Evolutionary conservation across 2,329 filamentous ascomycete genomes (phyloP).

Genomic region (Venturia effusa): DNA sequence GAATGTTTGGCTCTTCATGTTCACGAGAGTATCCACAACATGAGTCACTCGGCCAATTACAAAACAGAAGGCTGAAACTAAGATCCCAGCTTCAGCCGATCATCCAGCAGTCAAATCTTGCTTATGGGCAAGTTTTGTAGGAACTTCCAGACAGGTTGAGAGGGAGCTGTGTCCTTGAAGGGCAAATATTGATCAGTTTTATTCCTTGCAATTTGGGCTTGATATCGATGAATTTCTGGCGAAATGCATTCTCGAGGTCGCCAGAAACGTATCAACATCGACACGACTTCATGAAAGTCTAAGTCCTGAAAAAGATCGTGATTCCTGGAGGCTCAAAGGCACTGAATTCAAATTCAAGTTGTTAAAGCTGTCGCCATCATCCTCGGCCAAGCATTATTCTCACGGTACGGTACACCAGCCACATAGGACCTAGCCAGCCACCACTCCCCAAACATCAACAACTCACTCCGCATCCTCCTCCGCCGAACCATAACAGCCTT

Average conservation of each 20-base stretch:
- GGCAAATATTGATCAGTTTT: too few species aligned
- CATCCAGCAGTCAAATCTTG: background rate
- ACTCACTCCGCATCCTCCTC: background rate
- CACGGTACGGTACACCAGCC: background rate
- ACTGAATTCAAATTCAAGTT: too few species aligned
- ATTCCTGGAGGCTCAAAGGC: too few species aligned
- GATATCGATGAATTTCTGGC: too few species aligned
- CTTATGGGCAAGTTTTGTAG: too few species aligned
- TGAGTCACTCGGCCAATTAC: background rate
- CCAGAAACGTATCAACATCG: too few species aligned
- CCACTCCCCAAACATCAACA: slow-evolving; percentile 2
- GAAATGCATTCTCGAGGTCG: too few species aligned
- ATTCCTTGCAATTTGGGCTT: too few species aligned
- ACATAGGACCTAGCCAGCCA: background rate
- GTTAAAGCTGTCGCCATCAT: too few species aligned
- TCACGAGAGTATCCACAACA: background rate
- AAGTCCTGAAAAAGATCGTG: too few species aligned
- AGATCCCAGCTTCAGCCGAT: background rate
- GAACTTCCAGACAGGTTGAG: background rate
- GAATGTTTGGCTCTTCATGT: background rate
- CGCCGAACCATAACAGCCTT: background rate
- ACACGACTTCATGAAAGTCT: too few species aligned
- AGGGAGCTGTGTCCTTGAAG: too few species aligned
- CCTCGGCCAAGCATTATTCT: background rate
- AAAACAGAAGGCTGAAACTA: background rate